phyloP scores from a whole-genome alignment of 164 flowering plant species.

The Hamamelis virginiana region DNA sequence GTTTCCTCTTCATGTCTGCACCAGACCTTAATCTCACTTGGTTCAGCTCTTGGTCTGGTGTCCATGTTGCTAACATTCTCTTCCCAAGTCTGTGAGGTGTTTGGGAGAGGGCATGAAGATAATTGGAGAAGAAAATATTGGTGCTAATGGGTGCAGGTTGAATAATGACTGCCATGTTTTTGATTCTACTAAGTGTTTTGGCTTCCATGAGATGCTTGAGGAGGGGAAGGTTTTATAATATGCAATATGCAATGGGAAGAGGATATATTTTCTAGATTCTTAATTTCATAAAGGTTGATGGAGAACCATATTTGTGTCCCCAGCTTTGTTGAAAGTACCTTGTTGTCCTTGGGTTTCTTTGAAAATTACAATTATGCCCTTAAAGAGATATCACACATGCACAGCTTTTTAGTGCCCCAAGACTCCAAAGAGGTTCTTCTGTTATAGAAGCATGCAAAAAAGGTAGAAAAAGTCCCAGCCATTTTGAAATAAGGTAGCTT shows the following conservation, averaged over 20 bases:
- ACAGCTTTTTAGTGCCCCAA: constrained; percentile 28
- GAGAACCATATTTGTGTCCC: constrained; percentile 17
- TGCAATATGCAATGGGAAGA: constrained; percentile 21
- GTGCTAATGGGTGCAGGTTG: constrained; percentile 17
- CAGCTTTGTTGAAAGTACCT: constrained; percentile 20
- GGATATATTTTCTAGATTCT: constrained; percentile 16
- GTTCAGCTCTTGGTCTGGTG: constrained; percentile 76
- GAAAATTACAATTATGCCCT: constrained; percentile 15
- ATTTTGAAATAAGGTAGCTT: constrained; percentile 22
- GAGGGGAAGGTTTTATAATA: constrained; percentile 17
- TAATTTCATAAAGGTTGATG: constrained; percentile 14
- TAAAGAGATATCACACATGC: too few relatives aligned
- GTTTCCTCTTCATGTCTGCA: constrained; percentile 82
- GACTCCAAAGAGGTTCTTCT: constrained; percentile 13
- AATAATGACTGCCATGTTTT: constrained; percentile 29
- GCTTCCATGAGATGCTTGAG: constrained; percentile 21
- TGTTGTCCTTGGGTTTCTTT: constrained; percentile 11
- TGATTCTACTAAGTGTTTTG: constrained; percentile 9
- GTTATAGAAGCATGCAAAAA: constrained; percentile 24
- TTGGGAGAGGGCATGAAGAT: constrained; percentile 51
- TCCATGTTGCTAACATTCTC: constrained; percentile 75
- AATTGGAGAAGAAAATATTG: constrained; percentile 24
- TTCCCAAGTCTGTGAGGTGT: constrained; percentile 65
- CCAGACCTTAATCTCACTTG: constrained; percentile 75
- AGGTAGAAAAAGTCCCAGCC: constrained; percentile 15